phyloP scores from a whole-genome alignment of 2,329 filamentous ascomycete genomes.

The Aureobasidium sp. region DNA sequence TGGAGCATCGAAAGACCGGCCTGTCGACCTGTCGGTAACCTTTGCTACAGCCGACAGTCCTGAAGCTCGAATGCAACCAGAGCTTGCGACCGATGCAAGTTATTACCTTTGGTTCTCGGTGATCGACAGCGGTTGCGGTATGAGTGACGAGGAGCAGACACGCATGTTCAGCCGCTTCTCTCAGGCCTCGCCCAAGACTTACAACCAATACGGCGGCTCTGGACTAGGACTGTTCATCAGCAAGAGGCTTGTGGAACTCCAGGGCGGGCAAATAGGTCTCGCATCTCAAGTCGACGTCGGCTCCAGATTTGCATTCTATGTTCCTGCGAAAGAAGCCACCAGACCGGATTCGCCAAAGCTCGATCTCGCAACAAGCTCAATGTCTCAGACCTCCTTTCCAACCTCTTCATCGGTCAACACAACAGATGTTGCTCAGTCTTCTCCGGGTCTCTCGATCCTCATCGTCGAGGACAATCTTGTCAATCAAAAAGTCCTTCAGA shows the following conservation, averaged over 20 bases:
- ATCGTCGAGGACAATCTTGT: slow-evolving; percentile 20
- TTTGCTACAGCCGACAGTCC: neutral
- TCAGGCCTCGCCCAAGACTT: slow-evolving; percentile 63
- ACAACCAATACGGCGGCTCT: slow-evolving; percentile 28
- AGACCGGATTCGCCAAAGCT: neutral
- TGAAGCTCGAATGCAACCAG: neutral
- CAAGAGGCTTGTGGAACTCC: slow-evolving; percentile 58
- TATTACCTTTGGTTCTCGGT: slow-evolving; percentile 32
- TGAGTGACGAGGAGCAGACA: slow-evolving; percentile 28
- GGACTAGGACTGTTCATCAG: slow-evolving; percentile 66
- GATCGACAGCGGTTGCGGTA: slow-evolving; percentile 31
- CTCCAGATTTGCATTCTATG: slow-evolving; percentile 58
- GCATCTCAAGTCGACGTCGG: slow-evolving; percentile 51
- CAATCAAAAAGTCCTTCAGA: slow-evolving; percentile 33
- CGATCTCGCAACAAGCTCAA: neutral
- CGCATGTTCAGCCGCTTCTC: slow-evolving; percentile 59
- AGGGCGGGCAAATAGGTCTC: slow-evolving; percentile 64
- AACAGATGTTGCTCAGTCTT: neutral
- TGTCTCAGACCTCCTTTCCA: neutral
- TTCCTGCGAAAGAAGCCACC: neutral
- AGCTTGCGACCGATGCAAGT: neutral
- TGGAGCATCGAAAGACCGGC: slow-evolving; percentile 24
- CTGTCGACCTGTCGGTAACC: neutral
- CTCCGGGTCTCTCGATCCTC: neutral
- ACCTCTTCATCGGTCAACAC: neutral